Evolutionary conservation across 768 basidiomycete species (phyloP), one percentile per base, ranked within the genome.

Genomic region (Trametes gibbosa): DNA sequence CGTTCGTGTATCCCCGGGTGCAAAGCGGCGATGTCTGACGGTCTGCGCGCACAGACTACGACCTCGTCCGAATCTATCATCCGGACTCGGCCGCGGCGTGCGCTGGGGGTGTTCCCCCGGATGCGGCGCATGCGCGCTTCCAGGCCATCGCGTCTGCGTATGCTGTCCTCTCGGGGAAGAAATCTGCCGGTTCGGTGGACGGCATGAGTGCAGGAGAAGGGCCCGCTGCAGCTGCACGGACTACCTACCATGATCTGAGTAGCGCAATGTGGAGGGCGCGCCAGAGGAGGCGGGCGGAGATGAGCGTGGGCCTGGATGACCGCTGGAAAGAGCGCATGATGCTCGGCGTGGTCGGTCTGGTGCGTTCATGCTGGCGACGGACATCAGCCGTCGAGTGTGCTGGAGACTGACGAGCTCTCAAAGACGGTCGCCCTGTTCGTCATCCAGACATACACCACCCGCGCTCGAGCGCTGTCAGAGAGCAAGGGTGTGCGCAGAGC

Each of bases 11-110:
- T 8, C 42, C 35, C 32, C 35, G 64, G 59, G 51, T 66, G 59
- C 39, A 53, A 35, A 6, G 13, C 37, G 3, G 6, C 46, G 24
- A 27, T 9, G 1, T 21, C 23, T 17, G 29, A 10, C 35, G 13
- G 12, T n/a, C 7, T 25, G 32, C 17, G 16, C 17, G n/a, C 21
- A 25, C 63, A 92, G 89, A 91, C 71, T 89, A 84, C 66, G 89
- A 90, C 62, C 87, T 92, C 45, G 90, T 91, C 32, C 79, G 85
- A 40, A 78, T 89, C 57, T 89, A 91, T 70, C 89, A 92, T 69
- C 89, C 89, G 2, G 89, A 92, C 70, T 86, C 86, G 41, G 75
- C 77, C 23, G 46, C 74, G 21, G 75, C 75, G 21, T 75, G 78
- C 5, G 68, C 68, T 3, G 61, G 61, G 5, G 61, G 61, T 4